A percentile compares a stretch with the other conserved stretches of the same genome.
phyloP scores from a whole-genome alignment of 352 stramenopile species.

The Pythium phragmitis region DNA sequence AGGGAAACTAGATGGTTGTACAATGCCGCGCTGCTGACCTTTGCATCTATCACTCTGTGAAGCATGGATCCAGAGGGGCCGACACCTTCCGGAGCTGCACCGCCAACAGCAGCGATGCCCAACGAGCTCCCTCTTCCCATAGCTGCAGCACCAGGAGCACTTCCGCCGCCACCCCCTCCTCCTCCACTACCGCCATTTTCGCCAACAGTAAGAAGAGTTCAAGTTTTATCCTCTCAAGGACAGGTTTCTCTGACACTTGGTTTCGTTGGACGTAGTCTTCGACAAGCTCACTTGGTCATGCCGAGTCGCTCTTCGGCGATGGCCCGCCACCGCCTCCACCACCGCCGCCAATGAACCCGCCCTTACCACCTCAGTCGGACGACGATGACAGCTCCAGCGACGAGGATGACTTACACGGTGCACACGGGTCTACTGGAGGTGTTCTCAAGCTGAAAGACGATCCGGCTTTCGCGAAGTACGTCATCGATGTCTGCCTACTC shows the following conservation, averaged over 20 bases:
- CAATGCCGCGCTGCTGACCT: neutral
- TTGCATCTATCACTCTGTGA: neutral
- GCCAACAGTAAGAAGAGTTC: constrained; percentile 41
- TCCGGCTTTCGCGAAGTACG: constrained; percentile 67
- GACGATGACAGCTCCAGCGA: constrained; percentile 66
- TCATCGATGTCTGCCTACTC: neutral
- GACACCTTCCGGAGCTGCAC: constrained; percentile 50
- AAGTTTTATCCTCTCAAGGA: neutral
- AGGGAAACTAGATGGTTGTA: neutral
- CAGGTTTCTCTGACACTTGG: constrained; percentile 1
- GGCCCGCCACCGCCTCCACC: constrained; percentile 45
- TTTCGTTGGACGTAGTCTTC: constrained; percentile 26
- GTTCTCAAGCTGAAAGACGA: constrained; percentile 84
- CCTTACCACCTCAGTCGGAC: constrained; percentile 33
- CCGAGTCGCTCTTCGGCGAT: constrained; percentile 52
- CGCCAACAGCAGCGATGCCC: constrained; percentile 22
- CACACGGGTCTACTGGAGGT: constrained; percentile 18
- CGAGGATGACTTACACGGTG: constrained; percentile 37
- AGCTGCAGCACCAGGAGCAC: neutral
- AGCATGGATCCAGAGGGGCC: constrained; percentile 83
- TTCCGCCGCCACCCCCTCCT: constrained; percentile 18
- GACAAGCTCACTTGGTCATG: constrained; percentile 39
- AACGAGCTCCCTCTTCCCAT: constrained; percentile 24
- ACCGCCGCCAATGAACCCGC: constrained; percentile 27
- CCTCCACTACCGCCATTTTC: constrained; percentile 49